These are phyloP conservation scores for Mrakia frigida DNA, from an alignment of 768 basidiomycete genomes.

Conservation along the genomic window DNA sequence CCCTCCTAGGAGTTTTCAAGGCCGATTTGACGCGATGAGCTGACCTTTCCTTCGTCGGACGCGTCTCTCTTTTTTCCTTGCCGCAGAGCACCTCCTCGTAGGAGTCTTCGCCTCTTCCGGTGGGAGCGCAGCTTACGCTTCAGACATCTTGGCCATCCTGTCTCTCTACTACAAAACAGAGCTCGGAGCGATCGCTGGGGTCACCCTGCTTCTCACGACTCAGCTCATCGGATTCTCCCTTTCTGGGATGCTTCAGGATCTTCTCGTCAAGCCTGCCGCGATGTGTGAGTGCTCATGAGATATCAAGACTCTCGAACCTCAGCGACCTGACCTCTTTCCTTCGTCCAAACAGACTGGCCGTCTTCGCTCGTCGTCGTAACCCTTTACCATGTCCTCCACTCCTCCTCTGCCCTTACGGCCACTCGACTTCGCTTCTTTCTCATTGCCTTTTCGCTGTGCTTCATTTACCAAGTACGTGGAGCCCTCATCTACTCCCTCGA, in stretches of 20 bases:
- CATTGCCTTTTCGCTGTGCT: conserved; percentile 14
- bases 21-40: neutral
- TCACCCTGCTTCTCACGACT: conserved; percentile 43
- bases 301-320: too few species aligned
- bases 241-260: conserved; percentile 43
- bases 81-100: conserved; percentile 38
- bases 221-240: conserved; percentile 46
- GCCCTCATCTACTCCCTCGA: conserved; percentile 20
- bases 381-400: conserved; percentile 45
- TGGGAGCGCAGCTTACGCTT: conserved; percentile 41
- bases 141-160: conserved; percentile 45
- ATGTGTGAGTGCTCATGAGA: neutral
- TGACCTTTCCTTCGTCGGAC: conserved; percentile 31
- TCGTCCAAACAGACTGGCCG: conserved; percentile 44
- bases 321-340: neutral
- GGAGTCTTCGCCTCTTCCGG: conserved; percentile 27
- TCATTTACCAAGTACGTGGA: conserved; percentile 34
- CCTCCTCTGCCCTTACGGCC: conserved; percentile 34
- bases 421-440: conserved; percentile 38
- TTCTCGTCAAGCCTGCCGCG: conserved; percentile 39
- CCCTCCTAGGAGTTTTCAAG: neutral
- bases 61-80: neutral
- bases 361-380: conserved; percentile 42
- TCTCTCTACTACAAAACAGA: conserved; percentile 44
- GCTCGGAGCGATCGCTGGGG: conserved; percentile 38